Conservation (phyloP, 176 grass and related monocot species). For the Phragmites australis region DNA sequence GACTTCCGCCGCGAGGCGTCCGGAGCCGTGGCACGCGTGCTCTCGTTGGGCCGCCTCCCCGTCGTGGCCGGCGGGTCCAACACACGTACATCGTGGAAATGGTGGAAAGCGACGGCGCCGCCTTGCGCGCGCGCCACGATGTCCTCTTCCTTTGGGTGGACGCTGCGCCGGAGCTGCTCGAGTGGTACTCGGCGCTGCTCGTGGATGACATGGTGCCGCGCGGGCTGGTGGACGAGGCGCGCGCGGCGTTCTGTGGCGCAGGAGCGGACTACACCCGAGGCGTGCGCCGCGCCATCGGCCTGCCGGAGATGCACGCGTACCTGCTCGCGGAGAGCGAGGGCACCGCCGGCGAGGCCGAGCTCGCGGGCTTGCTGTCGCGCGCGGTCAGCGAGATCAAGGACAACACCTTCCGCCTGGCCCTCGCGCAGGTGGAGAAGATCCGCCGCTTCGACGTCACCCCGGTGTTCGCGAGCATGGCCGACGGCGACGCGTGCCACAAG, state of each 20-base stretch:
- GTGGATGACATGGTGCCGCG: constrained; percentile 67
- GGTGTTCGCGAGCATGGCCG: no score
- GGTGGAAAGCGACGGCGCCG: constrained; percentile 16
- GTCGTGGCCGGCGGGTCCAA: constrained; percentile 69
- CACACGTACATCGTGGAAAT: constrained; percentile 39
- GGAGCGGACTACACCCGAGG: constrained; percentile 42
- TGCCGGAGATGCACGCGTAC: constrained; percentile 71
- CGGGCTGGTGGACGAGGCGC: constrained; percentile 62
- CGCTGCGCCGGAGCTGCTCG: constrained; percentile 36
- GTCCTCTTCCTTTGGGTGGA: constrained; percentile 53
- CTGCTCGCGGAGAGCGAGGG: constrained; percentile 35
- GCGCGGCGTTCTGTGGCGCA: constrained; percentile 30
- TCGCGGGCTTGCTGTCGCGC: constrained; percentile 21
- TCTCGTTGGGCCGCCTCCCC: constrained; percentile 40
- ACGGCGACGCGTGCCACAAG: neutral
- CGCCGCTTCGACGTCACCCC: no score
- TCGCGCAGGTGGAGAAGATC: constrained; percentile 62
- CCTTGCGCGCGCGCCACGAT: constrained; percentile 21
- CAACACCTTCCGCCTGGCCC: constrained; percentile 57
- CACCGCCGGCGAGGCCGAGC: constrained; percentile 4
- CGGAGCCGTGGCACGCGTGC: constrained; percentile 27
- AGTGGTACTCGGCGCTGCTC: constrained; percentile 39
- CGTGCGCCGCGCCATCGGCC: constrained; percentile 59
- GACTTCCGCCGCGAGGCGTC: constrained; percentile 56
- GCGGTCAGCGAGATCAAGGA: constrained; percentile 64